Evolutionary conservation across 371 early-diverging fungal genomes (phyloP), one percentile per base, ranked within the genome.

Genomic region (Mucor racemosus): DNA sequence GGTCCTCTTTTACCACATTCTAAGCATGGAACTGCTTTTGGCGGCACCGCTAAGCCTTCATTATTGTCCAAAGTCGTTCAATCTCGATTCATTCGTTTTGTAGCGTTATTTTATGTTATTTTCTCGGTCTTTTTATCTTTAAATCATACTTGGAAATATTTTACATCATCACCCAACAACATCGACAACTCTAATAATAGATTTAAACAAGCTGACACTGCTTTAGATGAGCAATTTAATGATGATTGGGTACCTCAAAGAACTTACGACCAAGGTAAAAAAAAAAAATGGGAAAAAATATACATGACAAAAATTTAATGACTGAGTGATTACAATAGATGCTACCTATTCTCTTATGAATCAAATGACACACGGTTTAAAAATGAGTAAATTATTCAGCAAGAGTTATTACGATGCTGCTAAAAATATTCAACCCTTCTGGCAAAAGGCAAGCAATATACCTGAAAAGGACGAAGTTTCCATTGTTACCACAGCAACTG

Each of bases 321-420:
- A 26, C 26, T 26, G 3, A 26, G 3, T 26, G 26, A 26, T 26
- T 26, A 26, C 26, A 26, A 26, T 69, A 79, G 82, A 78, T 56
- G 46, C 69, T 21, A 15, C 70, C 0, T 78, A 78, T 65, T 82
- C 83, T 0, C 60, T 74, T 17, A 14, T 84, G 60, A 72, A 74
- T 56, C 42, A 69, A 54, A 77, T 84, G 78, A 74, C 81, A n/a
- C 76, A 79, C 50, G 76, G 74, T 31, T 48, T 81, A 17, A 77
- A 76, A 58, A 79, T 84, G 75, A 76, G 77, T 60, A 84, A 84
- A 60, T 46, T 81, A 14, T 79, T 84, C 58, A 73, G 78, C 19
- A 79, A 77, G 35, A 71, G 79, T n/a, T 65, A 73, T 19, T 79
- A 77, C 46, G 74, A 73, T 19, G 70, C 79, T 10, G 69, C 81